Evolutionary conservation across 306 rosid species (phyloP).

Genomic region (Cucumis melo): DNA sequence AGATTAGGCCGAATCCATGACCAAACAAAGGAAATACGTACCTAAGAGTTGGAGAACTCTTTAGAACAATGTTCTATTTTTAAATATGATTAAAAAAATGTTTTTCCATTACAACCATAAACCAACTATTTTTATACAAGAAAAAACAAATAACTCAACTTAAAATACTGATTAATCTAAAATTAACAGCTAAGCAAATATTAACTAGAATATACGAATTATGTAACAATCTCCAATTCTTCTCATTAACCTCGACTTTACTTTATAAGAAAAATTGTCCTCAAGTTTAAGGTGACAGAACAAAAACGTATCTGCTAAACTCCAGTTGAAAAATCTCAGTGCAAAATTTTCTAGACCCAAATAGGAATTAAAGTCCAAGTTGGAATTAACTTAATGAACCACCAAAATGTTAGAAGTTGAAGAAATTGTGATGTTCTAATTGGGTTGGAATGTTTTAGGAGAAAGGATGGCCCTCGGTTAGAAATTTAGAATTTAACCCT

Average conservation of each 20-base stretch:
- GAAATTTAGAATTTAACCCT: background rate
- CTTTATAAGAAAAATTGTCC: background rate
- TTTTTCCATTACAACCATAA: background rate
- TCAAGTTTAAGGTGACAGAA: too few relatives aligned
- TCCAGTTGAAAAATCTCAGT: background rate
- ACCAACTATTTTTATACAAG: background rate
- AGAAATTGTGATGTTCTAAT: background rate
- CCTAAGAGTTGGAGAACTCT: background rate
- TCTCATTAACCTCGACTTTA: background rate
- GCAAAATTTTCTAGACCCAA: background rate
- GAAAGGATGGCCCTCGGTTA: background rate
- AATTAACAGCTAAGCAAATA: background rate
- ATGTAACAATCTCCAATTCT: background rate
- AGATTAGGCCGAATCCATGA: background rate
- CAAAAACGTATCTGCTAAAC: too few relatives aligned
- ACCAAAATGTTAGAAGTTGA: background rate
- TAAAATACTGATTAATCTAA: background rate
- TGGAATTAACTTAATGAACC: background rate
- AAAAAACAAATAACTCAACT: background rate
- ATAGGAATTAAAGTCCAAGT: background rate
- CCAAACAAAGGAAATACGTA: background rate
- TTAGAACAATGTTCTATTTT: too few relatives aligned
- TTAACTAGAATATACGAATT: background rate
- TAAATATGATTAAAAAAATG: too few relatives aligned
- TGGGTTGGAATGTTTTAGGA: background rate